Conservation (phyloP, 108 stramenopile genomes). For the Aurantiochytrium sp. region DNA sequence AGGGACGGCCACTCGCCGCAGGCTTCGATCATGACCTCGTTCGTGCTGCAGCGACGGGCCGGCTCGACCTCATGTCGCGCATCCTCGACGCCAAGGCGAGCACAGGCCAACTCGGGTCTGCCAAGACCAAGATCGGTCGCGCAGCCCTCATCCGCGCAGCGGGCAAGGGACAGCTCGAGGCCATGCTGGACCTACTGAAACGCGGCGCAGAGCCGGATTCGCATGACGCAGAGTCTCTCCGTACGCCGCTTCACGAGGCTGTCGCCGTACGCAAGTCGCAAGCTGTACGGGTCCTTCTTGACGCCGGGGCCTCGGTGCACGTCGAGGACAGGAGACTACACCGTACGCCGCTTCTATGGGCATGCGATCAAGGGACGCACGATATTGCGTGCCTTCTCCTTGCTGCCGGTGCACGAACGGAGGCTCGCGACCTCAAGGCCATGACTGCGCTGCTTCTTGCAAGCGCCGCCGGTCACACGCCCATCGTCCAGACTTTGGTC, state of each 20-base stretch:
- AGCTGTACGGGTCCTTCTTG: neutral
- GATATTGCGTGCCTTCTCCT: neutral
- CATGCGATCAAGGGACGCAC: neutral
- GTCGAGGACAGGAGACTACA: neutral
- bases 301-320: neutral
- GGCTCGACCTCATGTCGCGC: neutral
- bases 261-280: neutral
- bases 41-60: neutral
- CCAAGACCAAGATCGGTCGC: neutral
- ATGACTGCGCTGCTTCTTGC: neutral
- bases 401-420: neutral
- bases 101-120: slow-evolving; percentile 9
- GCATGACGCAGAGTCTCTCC: neutral
- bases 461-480: neutral
- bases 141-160: neutral
- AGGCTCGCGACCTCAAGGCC: neutral
- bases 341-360: neutral
- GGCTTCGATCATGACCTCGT: neutral
- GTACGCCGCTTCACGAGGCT: neutral
- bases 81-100: neutral
- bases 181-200: neutral
- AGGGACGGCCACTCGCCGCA: neutral
- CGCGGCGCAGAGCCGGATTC: neutral
- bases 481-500: neutral
- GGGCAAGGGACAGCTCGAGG: neutral